These are phyloP conservation scores for Solanum neorickii DNA, from an alignment of 257 asterid species.

Conservation along the genomic window DNA sequence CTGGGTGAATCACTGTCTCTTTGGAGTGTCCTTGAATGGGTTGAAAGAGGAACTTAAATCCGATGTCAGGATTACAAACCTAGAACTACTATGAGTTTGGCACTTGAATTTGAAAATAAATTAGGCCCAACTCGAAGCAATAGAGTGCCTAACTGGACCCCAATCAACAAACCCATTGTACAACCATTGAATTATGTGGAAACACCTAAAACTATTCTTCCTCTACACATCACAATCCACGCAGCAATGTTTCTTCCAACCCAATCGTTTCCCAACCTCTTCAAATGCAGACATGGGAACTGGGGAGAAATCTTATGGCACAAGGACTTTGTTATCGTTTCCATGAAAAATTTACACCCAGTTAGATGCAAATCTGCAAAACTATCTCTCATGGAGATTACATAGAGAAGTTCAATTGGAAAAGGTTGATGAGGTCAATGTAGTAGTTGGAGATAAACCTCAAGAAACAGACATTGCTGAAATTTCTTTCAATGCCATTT, in stretches of 20 bases:
- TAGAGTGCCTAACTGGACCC: background rate
- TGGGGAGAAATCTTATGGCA: background rate
- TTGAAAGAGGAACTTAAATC: background rate
- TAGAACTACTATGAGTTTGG: background rate
- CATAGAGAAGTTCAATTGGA: no score
- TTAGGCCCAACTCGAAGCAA: background rate
- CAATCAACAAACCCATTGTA: background rate
- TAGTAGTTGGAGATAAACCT: no score
- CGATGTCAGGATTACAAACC: background rate
- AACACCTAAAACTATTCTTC: background rate
- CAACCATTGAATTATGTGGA: no score
- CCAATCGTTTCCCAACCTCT: background rate
- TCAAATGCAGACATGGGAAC: background rate
- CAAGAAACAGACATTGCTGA: no score
- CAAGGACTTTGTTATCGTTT: no score
- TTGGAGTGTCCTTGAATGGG: background rate
- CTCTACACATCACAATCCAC: background rate
- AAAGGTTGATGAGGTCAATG: no score
- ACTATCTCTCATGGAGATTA: no score
- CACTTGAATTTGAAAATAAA: background rate
- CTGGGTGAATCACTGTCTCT: no score
- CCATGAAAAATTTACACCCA: no score
- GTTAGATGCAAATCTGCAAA: no score
- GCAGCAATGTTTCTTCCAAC: background rate
- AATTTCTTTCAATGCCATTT: no score